Evolutionary conservation across 257 asterid genomes (phyloP), one percentile per base, ranked within the genome.

Genomic region (Primulina tabacum): DNA sequence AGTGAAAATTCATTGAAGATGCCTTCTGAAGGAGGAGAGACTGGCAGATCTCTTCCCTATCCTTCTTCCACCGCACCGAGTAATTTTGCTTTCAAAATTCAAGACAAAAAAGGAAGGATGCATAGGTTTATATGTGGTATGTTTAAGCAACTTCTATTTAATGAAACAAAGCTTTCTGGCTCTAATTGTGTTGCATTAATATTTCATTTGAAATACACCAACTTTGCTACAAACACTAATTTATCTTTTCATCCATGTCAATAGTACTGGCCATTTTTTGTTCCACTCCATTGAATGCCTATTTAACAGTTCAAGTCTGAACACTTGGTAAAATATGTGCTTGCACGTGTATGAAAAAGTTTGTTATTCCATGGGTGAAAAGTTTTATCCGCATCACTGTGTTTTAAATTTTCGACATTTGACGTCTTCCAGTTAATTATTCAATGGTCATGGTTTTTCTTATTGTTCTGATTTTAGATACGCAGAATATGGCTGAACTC

Each of bases 81-180:
- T 68, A 75, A 78, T 33, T 93, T 91, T 64, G 80, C 96, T 59
- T 94, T 94, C 84, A 91, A 94, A 84, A 82, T 94, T 80, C 94
- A 94, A 83, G 99, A 94, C 74, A 80, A 74, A 68, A 89, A 81
- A 82, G 97, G 97, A 73, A 80, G 96, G 74, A 86, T 87, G 94
- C 96, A 94, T 74, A 82, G 99, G 75, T 94, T 94, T 82, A 82
- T 82, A 43, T 82, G 96, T 34, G 99, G 99, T 93, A 77, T 10
- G 89, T 61, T 24, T 71, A 32, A 35, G 17, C 67, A 63, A 26
- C 30, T 66, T 68, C 38, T 9, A 32, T 35, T 77, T 10, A 52
- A 64, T 0, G 2, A 10, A 4, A 17, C 2, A 14, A 35, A 21
- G 9, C 43, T 30, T 43, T 62, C 62, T 40, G 4, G 24, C 18